Evolutionary conservation across 345 rosid genomes (phyloP), one percentile per base, ranked within the genome.

Genomic region (Melastoma malabathricum): DNA sequence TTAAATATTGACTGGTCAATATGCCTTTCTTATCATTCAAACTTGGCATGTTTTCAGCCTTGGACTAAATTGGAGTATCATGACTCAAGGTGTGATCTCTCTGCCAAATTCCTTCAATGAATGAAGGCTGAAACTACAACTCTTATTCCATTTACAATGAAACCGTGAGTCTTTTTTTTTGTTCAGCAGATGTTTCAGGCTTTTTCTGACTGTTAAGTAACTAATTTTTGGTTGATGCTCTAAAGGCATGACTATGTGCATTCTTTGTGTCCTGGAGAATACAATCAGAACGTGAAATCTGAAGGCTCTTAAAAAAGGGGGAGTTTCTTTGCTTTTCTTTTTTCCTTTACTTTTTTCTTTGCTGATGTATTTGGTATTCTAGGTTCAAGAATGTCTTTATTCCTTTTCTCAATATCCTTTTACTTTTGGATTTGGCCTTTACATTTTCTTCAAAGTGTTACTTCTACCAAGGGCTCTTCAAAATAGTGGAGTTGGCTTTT

Each of bases 11-110:
- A 12, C 17, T 4, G 49, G 20, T 55, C 51, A 3, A 4, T 12
- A 17, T 18, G 51, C 51, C 15, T 52, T 38, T 15, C n/a, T 18
- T 34, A 41, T 52, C 55, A 16, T 8, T 49, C 15, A 39, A 18
- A 25, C 47, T 58, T 29, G 57, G 25, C 38, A 46, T 58, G 22
- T 38, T 59, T 63, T 50, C 72, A 90, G 95, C 48, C 43, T 22
- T 92, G 96, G 96, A 59, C 84, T 67, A 56, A 77, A 4, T 79
- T 84, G 64, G 80, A 77, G 72, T 92, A 77, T 66, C 93, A 84
- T 64, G 77, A 83, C 58, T 75, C 75, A 18, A 81, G 71, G 60
- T 82, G 80, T 43, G 96, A 87, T 54, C 58, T 64, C 31, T 77
- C 84, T 55, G 75, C 79, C 49, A 61, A 47, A 58, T 82, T 80